phyloP scores from a whole-genome alignment of 2,329 filamentous ascomycete genomes.

The Gliomastix tumulicola region DNA sequence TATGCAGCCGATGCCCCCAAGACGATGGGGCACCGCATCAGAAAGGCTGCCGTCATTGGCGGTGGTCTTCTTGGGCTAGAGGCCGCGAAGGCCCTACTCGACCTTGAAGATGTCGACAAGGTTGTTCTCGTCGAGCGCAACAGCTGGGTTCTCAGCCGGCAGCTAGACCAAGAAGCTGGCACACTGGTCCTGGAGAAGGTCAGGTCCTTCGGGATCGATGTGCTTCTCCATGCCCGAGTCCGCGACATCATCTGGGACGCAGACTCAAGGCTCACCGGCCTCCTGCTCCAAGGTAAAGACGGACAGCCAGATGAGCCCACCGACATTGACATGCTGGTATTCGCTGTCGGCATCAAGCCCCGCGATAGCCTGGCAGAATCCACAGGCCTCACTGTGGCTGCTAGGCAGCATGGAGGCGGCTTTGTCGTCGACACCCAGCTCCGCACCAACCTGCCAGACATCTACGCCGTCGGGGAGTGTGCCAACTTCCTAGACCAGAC shows the following conservation, averaged over 20 bases:
- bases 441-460: constrained; percentile 60
- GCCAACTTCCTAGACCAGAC: constrained; percentile 84
- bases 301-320: constrained; percentile 54
- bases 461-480: constrained; percentile 88
- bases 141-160: constrained; percentile 73
- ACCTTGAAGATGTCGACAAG: constrained; percentile 65
- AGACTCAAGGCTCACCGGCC: constrained; percentile 61
- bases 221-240: constrained; percentile 71
- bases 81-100: constrained; percentile 88
- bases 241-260: constrained; percentile 62
- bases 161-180: constrained; percentile 77
- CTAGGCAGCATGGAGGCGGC: constrained; percentile 57
- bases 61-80: constrained; percentile 81
- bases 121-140: constrained; percentile 80
- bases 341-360: constrained; percentile 80
- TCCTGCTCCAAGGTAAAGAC: constrained; percentile 63
- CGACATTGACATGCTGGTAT: constrained; percentile 76
- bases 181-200: constrained; percentile 79
- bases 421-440: constrained; percentile 63
- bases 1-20: neutral
- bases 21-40: constrained; percentile 13
- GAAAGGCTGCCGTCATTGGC: constrained; percentile 70
- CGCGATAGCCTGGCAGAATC: constrained; percentile 68
- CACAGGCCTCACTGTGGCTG: constrained; percentile 65
- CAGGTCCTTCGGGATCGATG: constrained; percentile 67